These are phyloP conservation scores for Claviceps capensis DNA, from an alignment of 2,329 filamentous ascomycete genomes.

Conservation along the genomic window DNA sequence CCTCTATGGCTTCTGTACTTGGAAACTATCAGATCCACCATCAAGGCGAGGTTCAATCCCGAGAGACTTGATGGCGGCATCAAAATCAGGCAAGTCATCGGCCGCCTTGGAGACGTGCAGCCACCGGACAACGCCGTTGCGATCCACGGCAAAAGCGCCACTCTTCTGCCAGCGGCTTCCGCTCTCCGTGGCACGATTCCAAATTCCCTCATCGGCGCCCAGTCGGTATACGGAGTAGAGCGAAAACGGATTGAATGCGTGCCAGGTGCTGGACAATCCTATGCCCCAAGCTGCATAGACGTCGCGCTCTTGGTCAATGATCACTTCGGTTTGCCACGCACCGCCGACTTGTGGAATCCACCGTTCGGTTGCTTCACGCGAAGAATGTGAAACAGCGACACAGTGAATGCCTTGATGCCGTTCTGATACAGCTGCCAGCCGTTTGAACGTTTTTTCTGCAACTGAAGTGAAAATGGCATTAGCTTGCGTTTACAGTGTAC, in stretches of 20 bases:
- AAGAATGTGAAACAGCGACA: conserved; percentile 50
- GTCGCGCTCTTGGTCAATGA: conserved; percentile 46
- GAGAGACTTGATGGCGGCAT: conserved; percentile 15
- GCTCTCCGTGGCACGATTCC: conserved; percentile 50
- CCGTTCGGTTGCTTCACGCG: conserved; percentile 34
- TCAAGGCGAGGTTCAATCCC: conserved; percentile 6
- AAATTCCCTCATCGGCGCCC: conserved; percentile 49
- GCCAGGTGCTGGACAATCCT: conserved; percentile 45
- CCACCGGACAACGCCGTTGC: conserved; percentile 18
- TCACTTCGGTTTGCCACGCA: conserved; percentile 40
- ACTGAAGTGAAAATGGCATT: conserved; percentile 26
- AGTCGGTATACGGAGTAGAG: conserved; percentile 44
- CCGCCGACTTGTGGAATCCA: conserved; percentile 45
- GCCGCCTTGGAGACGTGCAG: conserved; percentile 17
- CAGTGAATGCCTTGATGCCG: conserved; percentile 37
- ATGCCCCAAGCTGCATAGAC: conserved; percentile 54
- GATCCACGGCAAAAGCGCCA: conserved; percentile 43
- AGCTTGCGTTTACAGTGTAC: too few relatives aligned
- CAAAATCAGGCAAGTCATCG: conserved; percentile 19
- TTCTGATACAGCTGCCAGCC: conserved; percentile 37
- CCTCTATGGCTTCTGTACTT: neutral
- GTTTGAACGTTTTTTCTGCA: conserved; percentile 51
- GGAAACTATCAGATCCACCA: neutral
- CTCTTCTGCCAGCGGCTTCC: conserved; percentile 56
- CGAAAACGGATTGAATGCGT: conserved; percentile 45